Conservation (phyloP, 345 rosid genomes). For the Arabidopsis thaliana region TAIR10.1 NC_003071.7:9443501-9444000, state of each 20-base stretch:
- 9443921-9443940: conserved; percentile 84
- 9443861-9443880: conserved; percentile 82
- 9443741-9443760: conserved; percentile 61
- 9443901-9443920: conserved; percentile 90
- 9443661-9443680: not conserved
- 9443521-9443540: conserved; percentile 53
- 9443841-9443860: conserved; percentile 70
- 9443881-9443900: conserved; percentile 80
- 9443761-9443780: conserved; percentile 80
- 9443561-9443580: conserved; percentile 43
- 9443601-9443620: not conserved
- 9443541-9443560: conserved; percentile 59
- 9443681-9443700: not conserved
- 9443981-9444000: conserved; percentile 85
- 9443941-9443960: conserved; percentile 84
- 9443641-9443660: conserved; percentile 4
- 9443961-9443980: conserved; percentile 95
- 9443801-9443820: conserved; percentile 61
- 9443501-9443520: conserved; percentile 44
- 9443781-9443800: conserved; percentile 77
- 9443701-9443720: conserved; percentile 21
- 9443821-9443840: conserved; percentile 77
- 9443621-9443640: conserved; percentile 6
- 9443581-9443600: conserved; percentile 36
- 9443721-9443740: conserved; percentile 35